A percentile compares a stretch with the other conserved stretches of the same genome.
Evolutionary conservation across 768 basidiomycete species (phyloP).

Genomic region (Crassisporium funariophilum): DNA sequence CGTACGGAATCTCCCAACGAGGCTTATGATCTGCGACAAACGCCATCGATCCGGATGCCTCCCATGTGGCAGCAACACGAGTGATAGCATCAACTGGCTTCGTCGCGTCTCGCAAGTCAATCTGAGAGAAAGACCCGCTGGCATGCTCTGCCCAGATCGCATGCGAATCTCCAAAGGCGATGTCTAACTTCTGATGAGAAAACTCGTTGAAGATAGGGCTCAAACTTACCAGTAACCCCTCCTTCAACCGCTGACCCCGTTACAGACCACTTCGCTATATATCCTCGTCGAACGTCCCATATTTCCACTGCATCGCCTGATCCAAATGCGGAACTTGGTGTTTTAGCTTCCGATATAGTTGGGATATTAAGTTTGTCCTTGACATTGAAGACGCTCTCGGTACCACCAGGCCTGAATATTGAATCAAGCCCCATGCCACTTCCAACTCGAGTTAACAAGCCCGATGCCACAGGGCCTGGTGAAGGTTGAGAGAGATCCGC

Average conservation of each 20-base stretch:
- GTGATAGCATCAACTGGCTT: slow-evolving; percentile 71
- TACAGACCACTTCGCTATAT: slow-evolving; percentile 83
- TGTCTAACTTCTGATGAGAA: slow-evolving; percentile 45
- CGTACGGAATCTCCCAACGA: slow-evolving; percentile 73
- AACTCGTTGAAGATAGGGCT: neutral
- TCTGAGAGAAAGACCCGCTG: slow-evolving; percentile 77
- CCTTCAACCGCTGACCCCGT: slow-evolving; percentile 67
- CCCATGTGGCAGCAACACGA: slow-evolving; percentile 67
- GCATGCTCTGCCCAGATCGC: slow-evolving; percentile 72
- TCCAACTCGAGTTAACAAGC: slow-evolving; percentile 27
- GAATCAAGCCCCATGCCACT: slow-evolving; percentile 32
- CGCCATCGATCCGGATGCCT: slow-evolving; percentile 60
- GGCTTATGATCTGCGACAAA: slow-evolving; percentile 62
- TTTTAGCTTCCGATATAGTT: slow-evolving; percentile 22
- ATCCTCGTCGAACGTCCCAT: slow-evolving; percentile 83
- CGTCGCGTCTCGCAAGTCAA: slow-evolving; percentile 67
- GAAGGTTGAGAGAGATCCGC: slow-evolving; percentile 20
- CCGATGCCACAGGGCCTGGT: slow-evolving; percentile 10
- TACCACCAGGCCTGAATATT: slow-evolving; percentile 17
- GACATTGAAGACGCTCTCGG: slow-evolving; percentile 6
- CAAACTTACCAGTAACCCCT: slow-evolving; percentile 65
- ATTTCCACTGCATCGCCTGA: slow-evolving; percentile 72
- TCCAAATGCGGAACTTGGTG: slow-evolving; percentile 1
- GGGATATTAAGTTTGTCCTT: slow-evolving; percentile 18
- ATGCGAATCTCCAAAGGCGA: slow-evolving; percentile 70